A percentile compares a stretch with the other conserved stretches of the same genome.
phyloP scores from a whole-genome alignment of 805 yeast genomes.

The Lipomyces chichibuensis region DNA sequence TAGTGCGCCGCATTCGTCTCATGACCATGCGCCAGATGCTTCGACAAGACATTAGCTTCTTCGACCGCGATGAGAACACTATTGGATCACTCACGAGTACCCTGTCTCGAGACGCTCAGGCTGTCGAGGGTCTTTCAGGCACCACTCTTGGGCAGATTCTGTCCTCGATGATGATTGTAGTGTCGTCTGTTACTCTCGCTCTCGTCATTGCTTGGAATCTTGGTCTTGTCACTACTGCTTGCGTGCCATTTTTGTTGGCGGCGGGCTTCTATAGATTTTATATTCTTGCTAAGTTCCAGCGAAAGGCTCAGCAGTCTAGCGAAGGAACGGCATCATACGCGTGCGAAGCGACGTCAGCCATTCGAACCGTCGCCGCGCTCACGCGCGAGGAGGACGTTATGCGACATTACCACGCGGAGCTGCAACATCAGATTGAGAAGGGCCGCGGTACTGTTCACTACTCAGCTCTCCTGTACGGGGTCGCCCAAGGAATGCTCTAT shows the following conservation, averaged over 20 bases:
- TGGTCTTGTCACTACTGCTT: slow-evolving; percentile 48
- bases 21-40: slow-evolving; percentile 43
- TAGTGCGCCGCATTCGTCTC: slow-evolving; percentile 45
- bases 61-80: slow-evolving; percentile 45
- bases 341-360: slow-evolving; percentile 46
- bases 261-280: slow-evolving; percentile 48
- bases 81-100: slow-evolving; percentile 47
- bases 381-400: slow-evolving; percentile 49
- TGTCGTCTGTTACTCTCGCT: slow-evolving; percentile 48
- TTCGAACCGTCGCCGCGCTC: slow-evolving; percentile 48
- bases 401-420: slow-evolving; percentile 40
- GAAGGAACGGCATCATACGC: slow-evolving; percentile 48
- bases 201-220: slow-evolving; percentile 47
- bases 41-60: slow-evolving; percentile 47
- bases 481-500: slow-evolving; percentile 46
- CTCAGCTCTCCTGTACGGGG: slow-evolving; percentile 44
- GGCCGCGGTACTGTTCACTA: slow-evolving; percentile 40
- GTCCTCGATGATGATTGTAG: slow-evolving; percentile 44
- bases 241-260: slow-evolving; percentile 43
- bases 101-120: slow-evolving; percentile 48
- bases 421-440: slow-evolving; percentile 41
- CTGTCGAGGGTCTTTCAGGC: slow-evolving; percentile 47
- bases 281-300: slow-evolving; percentile 43
- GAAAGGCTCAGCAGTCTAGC: slow-evolving; percentile 46
- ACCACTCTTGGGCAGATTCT: slow-evolving; percentile 49